Evolutionary conservation across 129 eudicot species (phyloP), one percentile per base, ranked within the genome.

Genomic region (Helianthus annuus): DNA sequence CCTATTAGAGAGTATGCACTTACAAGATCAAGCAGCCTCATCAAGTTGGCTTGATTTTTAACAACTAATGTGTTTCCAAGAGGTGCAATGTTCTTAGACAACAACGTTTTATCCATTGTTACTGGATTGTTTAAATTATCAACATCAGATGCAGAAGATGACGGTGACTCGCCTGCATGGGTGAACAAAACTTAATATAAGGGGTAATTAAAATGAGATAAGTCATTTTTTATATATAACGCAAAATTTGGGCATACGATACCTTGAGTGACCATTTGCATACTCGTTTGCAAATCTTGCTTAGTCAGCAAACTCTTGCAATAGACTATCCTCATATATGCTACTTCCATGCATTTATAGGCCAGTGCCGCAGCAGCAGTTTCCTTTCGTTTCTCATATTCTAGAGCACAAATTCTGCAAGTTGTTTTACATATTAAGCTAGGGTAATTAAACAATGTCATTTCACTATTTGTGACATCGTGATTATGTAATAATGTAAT

Each of bases 311-410:
- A 66, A 76, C 80, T 87, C 78, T 83, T 90, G 83, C 76, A 88
- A 75, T 88, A 84, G 49, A 94, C 91, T 45, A 86, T 76, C 75
- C 87, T 85, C 86, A 90, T 79, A 81, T 77, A 94, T 32, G 97
- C 97, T 69, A 94, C 99, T 75, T 94, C 97, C 85, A 86, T 76
- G 79, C 99, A 94, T 84, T 94, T 94, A 84, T 90, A 94, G 39
- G 97, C 99, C 88, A 94, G 57, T 52, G 94, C 85, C 66, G 96
- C 90, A 59, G 88, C 79, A 57, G 85, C 93, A 86, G 82, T 76
- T 69, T 94, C 96, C 69, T 79, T 76, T 68, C 71, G 74, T 61
- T 82, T 86, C 78, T 84, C 91, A 58, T 69, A 94, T 86, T 90
- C 97, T 72, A 54, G 80, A 46, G 89, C 96, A 81, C 96, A 90